Evolutionary conservation across 192 early-diverging fungal species (phyloP), one percentile per base, ranked within the genome.

Genomic region (Chytriomyces hyalinus): DNA sequence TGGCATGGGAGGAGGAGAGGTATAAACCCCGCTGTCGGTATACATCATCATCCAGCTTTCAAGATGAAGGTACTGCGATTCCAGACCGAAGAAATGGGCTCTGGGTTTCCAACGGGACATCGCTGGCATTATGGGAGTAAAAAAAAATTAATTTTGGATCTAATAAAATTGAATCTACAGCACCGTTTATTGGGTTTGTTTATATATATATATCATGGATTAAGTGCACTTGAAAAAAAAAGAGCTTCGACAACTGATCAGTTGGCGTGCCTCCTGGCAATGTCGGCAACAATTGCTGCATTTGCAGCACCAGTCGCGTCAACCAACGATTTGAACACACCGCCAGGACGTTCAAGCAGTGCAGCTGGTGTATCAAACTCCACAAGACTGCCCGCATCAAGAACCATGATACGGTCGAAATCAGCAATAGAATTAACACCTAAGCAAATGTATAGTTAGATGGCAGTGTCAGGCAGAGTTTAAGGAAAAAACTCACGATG

Each of bases 401-500:
- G 65, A 10, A 96, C 93, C 65, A 94, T 69, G 28, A 95, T 87
- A 10, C 91, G 87, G 79, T 95, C 93, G 75, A 94, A 95, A 79
- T 93, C 93, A 7, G 91, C 91, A 50, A 96, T 88, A 0, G 95
- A 94, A 65, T 91, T 84, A 64, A 95, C 86, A 80, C 94, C 36
- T 36, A 36, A 36, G 4, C 36, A 36, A 36, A 87, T 84, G 62
- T 85, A 69, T 43, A 87, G 62, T 46, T 85, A 81, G 26, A 49
- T 75, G 24, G 82, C 78, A 13, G 76, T 84, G 76, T 84, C 9
- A 13, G 74, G 67, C n/a, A 83, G n/a, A 20, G 87, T 80, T 26
- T 85, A 80, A 7, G 83, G 0, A 36, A 13, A 36, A 36, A 36
- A 36, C 36, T 36, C 86, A 80, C 94, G 88, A 76, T 96, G 95